A percentile compares a stretch with the other conserved stretches of the same genome.
Evolutionary conservation across 1,139 yeast genomes (phyloP).

Genomic region (Candida labiduridarum): DNA sequence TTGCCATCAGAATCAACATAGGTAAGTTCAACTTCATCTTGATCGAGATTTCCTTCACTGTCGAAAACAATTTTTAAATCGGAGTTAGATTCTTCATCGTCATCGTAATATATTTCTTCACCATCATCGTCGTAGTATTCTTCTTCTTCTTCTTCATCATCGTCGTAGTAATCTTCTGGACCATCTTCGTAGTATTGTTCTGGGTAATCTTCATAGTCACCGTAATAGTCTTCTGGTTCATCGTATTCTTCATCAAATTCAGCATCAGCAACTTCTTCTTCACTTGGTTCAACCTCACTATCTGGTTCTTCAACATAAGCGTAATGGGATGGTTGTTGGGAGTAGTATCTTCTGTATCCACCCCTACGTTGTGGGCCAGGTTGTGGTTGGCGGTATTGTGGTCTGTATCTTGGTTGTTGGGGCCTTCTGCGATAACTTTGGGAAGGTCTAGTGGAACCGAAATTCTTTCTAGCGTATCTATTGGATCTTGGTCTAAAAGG

Average conservation of each 20-base stretch:
- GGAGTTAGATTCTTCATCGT: slow-evolving; percentile 1
- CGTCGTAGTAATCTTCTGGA: slow-evolving; percentile 17
- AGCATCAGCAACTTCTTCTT: slow-evolving; percentile 20
- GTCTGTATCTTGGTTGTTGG: background rate
- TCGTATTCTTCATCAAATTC: background rate
- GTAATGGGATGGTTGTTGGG: slow-evolving; percentile 34
- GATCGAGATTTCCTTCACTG: slow-evolving; percentile 9
- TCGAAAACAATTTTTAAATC: slow-evolving; percentile 9
- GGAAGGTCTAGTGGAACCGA: slow-evolving; percentile 6
- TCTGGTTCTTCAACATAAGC: slow-evolving; percentile 48
- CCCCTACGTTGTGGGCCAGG: slow-evolving; percentile 1
- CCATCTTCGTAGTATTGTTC: slow-evolving; percentile 17
- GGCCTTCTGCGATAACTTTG: background rate
- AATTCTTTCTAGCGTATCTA: slow-evolving; percentile 11
- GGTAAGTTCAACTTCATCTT: slow-evolving; percentile 13
- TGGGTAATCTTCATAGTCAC: slow-evolving; percentile 9
- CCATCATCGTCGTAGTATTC: slow-evolving; percentile 2
- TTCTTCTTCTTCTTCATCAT: slow-evolving; percentile 12
- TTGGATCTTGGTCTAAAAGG: slow-evolving; percentile 8
- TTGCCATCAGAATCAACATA: slow-evolving; percentile 18
- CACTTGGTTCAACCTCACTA: slow-evolving; percentile 28
- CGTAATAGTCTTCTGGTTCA: slow-evolving; percentile 6
- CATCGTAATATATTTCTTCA: slow-evolving; percentile 7
- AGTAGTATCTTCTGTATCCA: slow-evolving; percentile 35
- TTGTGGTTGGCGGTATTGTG: background rate